These are phyloP conservation scores for Prunus persica DNA, from an alignment of 306 rosid species.

Conservation along the genomic window Prunus_persica_NCBIv2 NC_034010.1:22003001-22003500, in stretches of 20 bases:
- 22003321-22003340: conserved; percentile 26
- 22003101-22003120: neutral
- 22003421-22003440: neutral
- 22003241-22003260: conserved; percentile 3
- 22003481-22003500: too few relatives aligned
- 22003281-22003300: neutral
- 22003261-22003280: neutral
- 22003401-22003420: neutral
- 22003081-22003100: neutral
- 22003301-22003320: neutral
- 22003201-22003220: conserved; percentile 39
- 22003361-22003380: conserved; percentile 40
- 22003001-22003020: neutral
- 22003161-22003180: conserved; percentile 36
- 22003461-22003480: neutral
- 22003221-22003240: conserved; percentile 49
- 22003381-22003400: neutral
- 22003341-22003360: conserved; percentile 33
- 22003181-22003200: conserved; percentile 42
- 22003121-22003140: neutral
- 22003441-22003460: neutral
- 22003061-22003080: neutral
- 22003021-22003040: neutral
- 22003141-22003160: conserved; percentile 1
- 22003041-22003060: neutral